Conservation (phyloP, 768 basidiomycete genomes). For the Rhizopogon sp. region DNA sequence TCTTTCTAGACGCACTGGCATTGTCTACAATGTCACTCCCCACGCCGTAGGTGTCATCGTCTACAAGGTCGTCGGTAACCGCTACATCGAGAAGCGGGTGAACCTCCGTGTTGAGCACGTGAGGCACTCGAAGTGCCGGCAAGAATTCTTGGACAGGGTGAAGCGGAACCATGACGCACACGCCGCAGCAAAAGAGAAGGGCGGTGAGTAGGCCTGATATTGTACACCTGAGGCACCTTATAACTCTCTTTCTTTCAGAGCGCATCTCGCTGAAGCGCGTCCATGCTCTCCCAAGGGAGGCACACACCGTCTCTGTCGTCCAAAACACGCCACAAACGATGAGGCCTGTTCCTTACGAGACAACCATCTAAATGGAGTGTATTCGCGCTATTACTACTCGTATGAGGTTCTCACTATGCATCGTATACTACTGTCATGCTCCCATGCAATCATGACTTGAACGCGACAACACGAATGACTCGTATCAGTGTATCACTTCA, state of each 20-base stretch:
- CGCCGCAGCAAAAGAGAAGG: conserved; percentile 83
- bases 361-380: conserved; percentile 70
- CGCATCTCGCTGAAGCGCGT: conserved; percentile 82
- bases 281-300: conserved; percentile 76
- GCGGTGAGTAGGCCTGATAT: conserved; percentile 41
- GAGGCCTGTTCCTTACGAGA: conserved; percentile 91
- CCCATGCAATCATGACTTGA: conserved; percentile 19
- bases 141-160: conserved; percentile 96
- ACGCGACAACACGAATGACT: background rate
- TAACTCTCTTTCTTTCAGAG: conserved; percentile 38
- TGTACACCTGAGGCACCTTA: background rate
- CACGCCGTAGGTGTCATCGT: conserved; percentile 94
- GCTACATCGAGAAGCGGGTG: conserved; percentile 99
- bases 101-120: conserved; percentile 97
- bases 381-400: background rate
- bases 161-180: conserved; percentile 85
- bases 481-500: too few species aligned
- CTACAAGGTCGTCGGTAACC: conserved; percentile 98
- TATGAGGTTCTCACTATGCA: conserved; percentile 11
- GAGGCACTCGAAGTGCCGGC: conserved; percentile 93
- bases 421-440: conserved; percentile 11
- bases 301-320: conserved; percentile 64
- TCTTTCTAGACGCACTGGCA: conserved; percentile 81
- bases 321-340: conserved; percentile 91
- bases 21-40: conserved; percentile 97